A percentile compares a stretch with the other conserved stretches of the same genome.
phyloP scores from a whole-genome alignment of 2,329 filamentous ascomycete species.

The Trichoderma arundinaceum region DNA sequence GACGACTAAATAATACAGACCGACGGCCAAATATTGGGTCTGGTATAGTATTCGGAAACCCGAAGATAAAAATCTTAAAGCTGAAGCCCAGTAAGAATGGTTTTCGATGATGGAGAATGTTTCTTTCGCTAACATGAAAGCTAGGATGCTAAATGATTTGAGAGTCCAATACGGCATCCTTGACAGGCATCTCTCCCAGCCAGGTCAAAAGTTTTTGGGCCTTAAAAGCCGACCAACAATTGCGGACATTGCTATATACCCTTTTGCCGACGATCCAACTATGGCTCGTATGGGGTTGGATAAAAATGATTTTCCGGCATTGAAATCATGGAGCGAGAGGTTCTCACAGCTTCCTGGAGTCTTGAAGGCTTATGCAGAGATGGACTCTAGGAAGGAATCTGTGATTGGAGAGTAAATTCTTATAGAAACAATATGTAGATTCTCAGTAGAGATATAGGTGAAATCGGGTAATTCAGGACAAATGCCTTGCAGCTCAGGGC shows the following conservation, averaged over 20 bases:
- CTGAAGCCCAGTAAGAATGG: slow-evolving; percentile 8
- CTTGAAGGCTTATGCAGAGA: slow-evolving; percentile 22
- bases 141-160: slow-evolving; percentile 14
- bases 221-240: slow-evolving; percentile 30
- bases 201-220: slow-evolving; percentile 30
- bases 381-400: slow-evolving; percentile 23
- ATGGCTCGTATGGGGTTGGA: slow-evolving; percentile 20
- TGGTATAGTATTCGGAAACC: slow-evolving; percentile 29
- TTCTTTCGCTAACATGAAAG: not conserved
- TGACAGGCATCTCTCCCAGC: slow-evolving; percentile 25
- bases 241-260: slow-evolving; percentile 32
- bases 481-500: not conserved
- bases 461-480: not conserved
- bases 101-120: not conserved
- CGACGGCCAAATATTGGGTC: slow-evolving; percentile 28
- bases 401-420: not conserved
- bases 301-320: slow-evolving; percentile 27
- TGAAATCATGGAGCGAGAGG: slow-evolving; percentile 32
- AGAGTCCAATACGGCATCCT: slow-evolving; percentile 27
- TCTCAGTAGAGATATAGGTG: not conserved
- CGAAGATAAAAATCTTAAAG: slow-evolving; percentile 22
- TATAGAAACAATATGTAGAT: not conserved
- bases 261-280: slow-evolving; percentile 31
- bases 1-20: not conserved
- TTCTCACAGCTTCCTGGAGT: slow-evolving; percentile 28